Evolutionary conservation across 2,329 filamentous ascomycete species (phyloP), one percentile per base, ranked within the genome.

Genomic region (Coniochaeta hoffmannii): DNA sequence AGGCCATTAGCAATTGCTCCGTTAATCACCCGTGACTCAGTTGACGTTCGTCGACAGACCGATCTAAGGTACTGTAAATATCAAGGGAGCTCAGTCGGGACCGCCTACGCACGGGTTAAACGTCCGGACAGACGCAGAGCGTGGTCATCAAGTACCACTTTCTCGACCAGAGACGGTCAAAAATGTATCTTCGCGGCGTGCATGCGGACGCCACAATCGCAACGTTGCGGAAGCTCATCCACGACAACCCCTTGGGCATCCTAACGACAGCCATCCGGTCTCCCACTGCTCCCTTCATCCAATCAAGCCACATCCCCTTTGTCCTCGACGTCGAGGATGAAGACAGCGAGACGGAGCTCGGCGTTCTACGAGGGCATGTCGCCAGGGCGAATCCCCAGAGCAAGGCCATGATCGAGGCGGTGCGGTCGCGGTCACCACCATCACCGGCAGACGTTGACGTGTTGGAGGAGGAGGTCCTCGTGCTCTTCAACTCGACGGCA

Each of bases 331-430:
- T 77, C 9, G 57, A 71, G 5, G 71, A 76, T 57, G 70, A 75
- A 32, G 41, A 63, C 3, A 71, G 65, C 57, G 70, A 73, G 51
- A 69, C 69, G 0, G 70, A 75, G n/a, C 64, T 73, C 1, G 65
- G 59, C 35, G 49, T 74, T 73, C 72, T 89, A 3, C 75, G 83
- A 2, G 84, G 82, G 3, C 86, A 89, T 61, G 66, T 88, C 28
- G 84, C 85, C 0, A 73, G 78, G 30, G 72, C 74, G 34, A 89
- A 89, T 60, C 84, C 85, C 0, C 85, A 88, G 60, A 71, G 72
- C 62, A 86, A 87, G 65, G 76, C 77, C 19, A 74, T 88, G 56
- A 77, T 85, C 46, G 78, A 83, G 53, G 66, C 71, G 0, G 61
- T 74, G 28, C 55, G 60, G 5, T 32, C 15, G 2, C 34, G 4